phyloP scores from a whole-genome alignment of 1,139 yeast genomes.

The Saccharomyces hybrid region DNA sequence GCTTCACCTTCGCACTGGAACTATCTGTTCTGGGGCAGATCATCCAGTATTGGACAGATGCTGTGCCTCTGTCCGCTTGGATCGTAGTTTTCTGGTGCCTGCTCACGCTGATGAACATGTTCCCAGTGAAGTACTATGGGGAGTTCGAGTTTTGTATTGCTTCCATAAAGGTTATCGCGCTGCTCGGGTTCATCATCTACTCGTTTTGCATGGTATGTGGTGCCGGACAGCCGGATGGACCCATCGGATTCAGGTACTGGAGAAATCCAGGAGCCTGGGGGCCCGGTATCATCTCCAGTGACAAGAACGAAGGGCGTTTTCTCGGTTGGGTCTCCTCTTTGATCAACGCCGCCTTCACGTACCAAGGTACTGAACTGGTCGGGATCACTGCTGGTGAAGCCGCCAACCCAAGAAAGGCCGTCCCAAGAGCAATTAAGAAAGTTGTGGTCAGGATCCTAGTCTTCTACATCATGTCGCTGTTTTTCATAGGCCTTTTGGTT shows the following conservation, averaged over 20 bases:
- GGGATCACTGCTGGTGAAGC: conserved; percentile 90
- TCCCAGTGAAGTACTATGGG: conserved; percentile 61
- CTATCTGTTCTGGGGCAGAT: conserved; percentile 79
- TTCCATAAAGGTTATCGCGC: conserved; percentile 59
- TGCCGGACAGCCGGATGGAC: conserved; percentile 54
- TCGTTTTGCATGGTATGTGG: conserved; percentile 72
- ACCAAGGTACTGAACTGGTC: conserved; percentile 79
- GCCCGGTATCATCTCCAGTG: conserved; percentile 42
- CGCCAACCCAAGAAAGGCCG: conserved; percentile 71
- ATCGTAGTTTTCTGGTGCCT: conserved; percentile 59
- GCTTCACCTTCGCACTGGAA: conserved; percentile 77
- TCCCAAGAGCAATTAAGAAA: conserved; percentile 78
- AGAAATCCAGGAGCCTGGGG: conserved; percentile 88
- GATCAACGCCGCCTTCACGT: conserved; percentile 67
- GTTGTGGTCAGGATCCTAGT: conserved; percentile 73
- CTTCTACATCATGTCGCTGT: conserved; percentile 73
- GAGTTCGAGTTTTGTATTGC: conserved; percentile 71
- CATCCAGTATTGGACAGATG: conserved; percentile 65
- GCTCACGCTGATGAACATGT: conserved; percentile 44
- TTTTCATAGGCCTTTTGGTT: conserved; percentile 76
- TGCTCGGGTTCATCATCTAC: conserved; percentile 63
- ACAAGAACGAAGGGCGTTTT: conserved; percentile 59
- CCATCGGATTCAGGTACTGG: conserved; percentile 86
- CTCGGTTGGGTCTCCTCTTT: conserved; percentile 63
- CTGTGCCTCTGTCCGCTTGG: conserved; percentile 65